Conservation (phyloP, 768 basidiomycete genomes). For the Pleurotus sapidus region DNA sequence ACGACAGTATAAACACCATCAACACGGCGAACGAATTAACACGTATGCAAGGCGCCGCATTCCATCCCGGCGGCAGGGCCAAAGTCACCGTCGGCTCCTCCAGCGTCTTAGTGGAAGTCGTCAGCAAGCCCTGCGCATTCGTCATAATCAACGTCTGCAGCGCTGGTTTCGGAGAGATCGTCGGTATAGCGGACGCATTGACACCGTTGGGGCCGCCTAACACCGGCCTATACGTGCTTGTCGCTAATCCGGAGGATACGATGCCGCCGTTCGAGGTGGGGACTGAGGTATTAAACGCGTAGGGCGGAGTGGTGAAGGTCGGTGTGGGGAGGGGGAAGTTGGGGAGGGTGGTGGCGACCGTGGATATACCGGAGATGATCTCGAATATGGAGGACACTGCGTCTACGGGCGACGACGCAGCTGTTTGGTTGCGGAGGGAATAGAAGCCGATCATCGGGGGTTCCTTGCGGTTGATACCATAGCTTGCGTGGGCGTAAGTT, state of each 20-base stretch:
- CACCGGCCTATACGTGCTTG: slow-evolving; percentile 67
- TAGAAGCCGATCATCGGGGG: slow-evolving; percentile 80
- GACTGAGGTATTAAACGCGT: slow-evolving; percentile 69
- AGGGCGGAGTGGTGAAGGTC: slow-evolving; percentile 57
- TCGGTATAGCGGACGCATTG: slow-evolving; percentile 56
- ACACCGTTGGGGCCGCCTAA: slow-evolving; percentile 34
- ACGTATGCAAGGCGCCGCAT: slow-evolving; percentile 12
- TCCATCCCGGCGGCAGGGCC: slow-evolving; percentile 66
- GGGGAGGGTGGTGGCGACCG: slow-evolving; percentile 66
- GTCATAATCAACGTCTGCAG: slow-evolving; percentile 58
- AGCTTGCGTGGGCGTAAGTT: slow-evolving; percentile 34
- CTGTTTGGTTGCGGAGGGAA: slow-evolving; percentile 43
- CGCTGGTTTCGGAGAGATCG: slow-evolving; percentile 47
- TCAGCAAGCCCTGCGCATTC: slow-evolving; percentile 46
- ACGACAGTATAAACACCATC: slow-evolving; percentile 15
- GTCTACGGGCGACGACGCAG: slow-evolving; percentile 31
- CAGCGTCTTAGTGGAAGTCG: slow-evolving; percentile 52
- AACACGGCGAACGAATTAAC: slow-evolving; percentile 9
- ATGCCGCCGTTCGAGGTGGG: slow-evolving; percentile 51
- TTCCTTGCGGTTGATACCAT: slow-evolving; percentile 71
- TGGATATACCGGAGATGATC: slow-evolving; percentile 47
- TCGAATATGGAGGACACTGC: slow-evolving; percentile 52
- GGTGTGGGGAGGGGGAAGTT: slow-evolving; percentile 71
- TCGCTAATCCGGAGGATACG: slow-evolving; percentile 60
- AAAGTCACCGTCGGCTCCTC: slow-evolving; percentile 47